Conservation (phyloP, 306 rosid species). For the Trifolium pratense region DNA sequence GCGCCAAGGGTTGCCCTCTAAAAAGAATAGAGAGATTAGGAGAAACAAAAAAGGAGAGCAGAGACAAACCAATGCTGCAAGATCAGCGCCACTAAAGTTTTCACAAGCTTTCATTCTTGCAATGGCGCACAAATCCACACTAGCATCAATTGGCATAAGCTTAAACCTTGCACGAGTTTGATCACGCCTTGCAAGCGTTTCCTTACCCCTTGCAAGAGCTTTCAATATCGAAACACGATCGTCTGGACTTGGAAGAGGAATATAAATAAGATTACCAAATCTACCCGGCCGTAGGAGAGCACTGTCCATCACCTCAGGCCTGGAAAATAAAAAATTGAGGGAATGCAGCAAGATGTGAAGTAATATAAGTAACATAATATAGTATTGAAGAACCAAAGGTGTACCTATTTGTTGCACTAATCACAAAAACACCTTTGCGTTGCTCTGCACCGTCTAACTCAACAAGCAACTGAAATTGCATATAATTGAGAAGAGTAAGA, state of each 20-base stretch:
- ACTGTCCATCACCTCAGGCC: constrained; percentile 82
- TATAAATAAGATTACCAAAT: background rate
- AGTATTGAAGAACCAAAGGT: constrained; percentile 12
- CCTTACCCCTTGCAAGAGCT: constrained; percentile 1
- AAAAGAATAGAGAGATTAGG: too few relatives aligned
- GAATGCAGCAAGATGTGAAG: constrained; percentile 4
- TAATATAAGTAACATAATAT: background rate
- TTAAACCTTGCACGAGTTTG: background rate
- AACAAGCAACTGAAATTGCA: constrained; percentile 23
- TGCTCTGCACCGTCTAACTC: constrained; percentile 80
- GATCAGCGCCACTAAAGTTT: constrained; percentile 7
- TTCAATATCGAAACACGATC: background rate
- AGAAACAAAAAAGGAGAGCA: background rate
- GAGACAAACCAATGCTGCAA: constrained; percentile 9
- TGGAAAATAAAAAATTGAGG: constrained; percentile 45
- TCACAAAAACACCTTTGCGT: constrained; percentile 82
- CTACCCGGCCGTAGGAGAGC: constrained; percentile 46
- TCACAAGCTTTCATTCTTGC: background rate
- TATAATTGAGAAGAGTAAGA: background rate
- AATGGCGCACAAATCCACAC: background rate
- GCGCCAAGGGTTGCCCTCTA: background rate
- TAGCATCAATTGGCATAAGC: background rate
- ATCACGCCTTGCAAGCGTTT: background rate
- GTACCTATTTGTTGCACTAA: constrained; percentile 94
- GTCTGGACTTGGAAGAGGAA: constrained; percentile 10